Percentiles rank a stretch among this genome's conserved stretches.
phyloP scores from a whole-genome alignment of 441 rosid species.

The Arabidopsis lyrata region DNA sequence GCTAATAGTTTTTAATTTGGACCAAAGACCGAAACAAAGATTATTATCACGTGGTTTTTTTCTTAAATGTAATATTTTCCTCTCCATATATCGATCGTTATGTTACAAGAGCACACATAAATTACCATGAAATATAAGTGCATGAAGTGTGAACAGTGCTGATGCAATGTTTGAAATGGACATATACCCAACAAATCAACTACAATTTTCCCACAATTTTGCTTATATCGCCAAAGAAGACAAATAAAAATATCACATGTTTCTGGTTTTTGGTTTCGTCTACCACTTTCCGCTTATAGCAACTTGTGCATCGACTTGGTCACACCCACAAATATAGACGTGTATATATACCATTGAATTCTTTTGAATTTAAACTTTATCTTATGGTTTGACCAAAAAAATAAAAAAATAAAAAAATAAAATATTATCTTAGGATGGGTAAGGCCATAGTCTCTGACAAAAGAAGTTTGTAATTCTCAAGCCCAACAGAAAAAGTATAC shows the following conservation, averaged over 20 bases:
- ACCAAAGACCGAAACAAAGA: no score
- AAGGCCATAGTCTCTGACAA: background rate
- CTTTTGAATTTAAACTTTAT: background rate
- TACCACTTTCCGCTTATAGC: constrained; percentile 16
- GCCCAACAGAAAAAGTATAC: background rate
- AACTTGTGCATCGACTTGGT: constrained; percentile 29
- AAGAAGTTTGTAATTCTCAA: background rate
- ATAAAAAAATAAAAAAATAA: no score
- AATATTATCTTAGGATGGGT: background rate
- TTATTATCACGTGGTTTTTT: no score
- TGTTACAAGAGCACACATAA: constrained; percentile 12
- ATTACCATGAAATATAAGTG: constrained; percentile 19
- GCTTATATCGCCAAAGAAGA: constrained; percentile 22
- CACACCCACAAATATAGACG: background rate
- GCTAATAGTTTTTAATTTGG: no score
- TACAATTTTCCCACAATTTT: constrained; percentile 27
- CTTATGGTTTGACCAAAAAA: no score
- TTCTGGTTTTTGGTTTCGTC: constrained; percentile 10
- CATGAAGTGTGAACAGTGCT: constrained; percentile 32
- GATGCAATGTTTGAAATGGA: constrained; percentile 44
- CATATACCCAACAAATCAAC: constrained; percentile 34
- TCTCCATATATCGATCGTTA: background rate
- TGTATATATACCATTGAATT: background rate
- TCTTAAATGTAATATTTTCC: no score
- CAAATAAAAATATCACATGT: constrained; percentile 35